These are phyloP conservation scores for Trichoderma arundinaceum DNA, from an alignment of 2,329 filamentous ascomycete genomes.

Conservation along the genomic window DNA sequence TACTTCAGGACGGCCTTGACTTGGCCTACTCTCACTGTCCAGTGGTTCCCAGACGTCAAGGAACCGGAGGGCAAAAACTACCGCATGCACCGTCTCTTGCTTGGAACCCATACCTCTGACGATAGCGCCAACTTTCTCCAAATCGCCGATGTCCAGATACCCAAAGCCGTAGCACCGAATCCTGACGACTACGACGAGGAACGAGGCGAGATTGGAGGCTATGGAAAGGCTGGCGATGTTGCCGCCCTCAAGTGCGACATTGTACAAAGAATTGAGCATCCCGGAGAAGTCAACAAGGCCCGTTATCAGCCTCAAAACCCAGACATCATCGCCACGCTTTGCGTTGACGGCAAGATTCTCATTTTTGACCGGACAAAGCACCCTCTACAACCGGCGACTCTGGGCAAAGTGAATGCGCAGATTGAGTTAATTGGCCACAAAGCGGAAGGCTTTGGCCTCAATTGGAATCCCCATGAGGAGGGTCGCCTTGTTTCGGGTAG, in stretches of 20 bases:
- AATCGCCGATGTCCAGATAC: conserved; percentile 92
- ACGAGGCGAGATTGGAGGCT: conserved; percentile 90
- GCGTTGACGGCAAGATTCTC: conserved; percentile 83
- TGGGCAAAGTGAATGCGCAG: conserved; percentile 75
- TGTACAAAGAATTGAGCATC: conserved; percentile 94
- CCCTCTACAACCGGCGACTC: conserved; percentile 69
- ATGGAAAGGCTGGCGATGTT: conserved; percentile 75
- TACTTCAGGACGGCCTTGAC: conserved; percentile 78
- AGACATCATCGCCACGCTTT: conserved; percentile 93
- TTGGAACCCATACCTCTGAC: conserved; percentile 93
- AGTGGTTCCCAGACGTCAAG: conserved; percentile 97
- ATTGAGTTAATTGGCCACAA: conserved; percentile 85
- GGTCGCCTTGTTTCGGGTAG: conserved; percentile 88
- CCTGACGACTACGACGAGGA: conserved; percentile 89
- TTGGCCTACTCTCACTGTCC: conserved; percentile 95
- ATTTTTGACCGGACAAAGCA: conserved; percentile 98
- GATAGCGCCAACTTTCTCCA: conserved; percentile 89
- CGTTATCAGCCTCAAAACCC: conserved; percentile 97
- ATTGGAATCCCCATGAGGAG: conserved; percentile 85
- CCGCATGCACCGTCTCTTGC: conserved; percentile 83
- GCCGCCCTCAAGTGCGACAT: conserved; percentile 85
- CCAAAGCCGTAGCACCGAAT: conserved; percentile 76
- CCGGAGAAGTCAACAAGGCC: conserved; percentile 97
- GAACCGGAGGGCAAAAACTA: conserved; percentile 85
- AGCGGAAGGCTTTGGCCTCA: conserved; percentile 87